phyloP scores from a whole-genome alignment of 164 flowering plant species.

The Warburgia ugandensis region DNA sequence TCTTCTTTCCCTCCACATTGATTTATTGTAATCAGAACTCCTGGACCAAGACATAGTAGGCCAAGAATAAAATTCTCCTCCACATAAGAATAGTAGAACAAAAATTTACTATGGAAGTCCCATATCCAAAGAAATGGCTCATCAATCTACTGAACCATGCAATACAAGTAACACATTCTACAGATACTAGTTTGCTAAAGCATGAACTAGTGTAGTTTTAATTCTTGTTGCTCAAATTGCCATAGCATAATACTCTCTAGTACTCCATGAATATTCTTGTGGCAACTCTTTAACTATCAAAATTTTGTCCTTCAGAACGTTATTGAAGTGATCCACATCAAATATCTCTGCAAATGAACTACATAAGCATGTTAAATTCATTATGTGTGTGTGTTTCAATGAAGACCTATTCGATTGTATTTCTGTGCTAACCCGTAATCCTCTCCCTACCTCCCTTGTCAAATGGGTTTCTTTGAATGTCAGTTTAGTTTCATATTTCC shows the following conservation, averaged over 20 bases:
- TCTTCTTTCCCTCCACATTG: too few relatives aligned
- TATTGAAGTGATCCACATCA: slow-evolving; percentile 94
- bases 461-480: too few relatives aligned
- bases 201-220: slow-evolving; percentile 91
- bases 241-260: slow-evolving; percentile 90
- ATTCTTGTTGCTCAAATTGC: slow-evolving; percentile 84
- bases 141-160: slow-evolving; percentile 68
- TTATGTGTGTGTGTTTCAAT: too few relatives aligned
- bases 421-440: too few relatives aligned
- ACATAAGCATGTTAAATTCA: too few relatives aligned
- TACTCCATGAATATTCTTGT: slow-evolving; percentile 82
- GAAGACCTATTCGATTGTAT: too few relatives aligned
- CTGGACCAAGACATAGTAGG: too few relatives aligned
- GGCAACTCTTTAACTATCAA: slow-evolving; percentile 82
- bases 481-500: not conserved
- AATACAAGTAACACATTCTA: slow-evolving; percentile 83
- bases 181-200: slow-evolving; percentile 87
- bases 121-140: too few relatives aligned
- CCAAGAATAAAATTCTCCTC: too few relatives aligned
- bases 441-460: too few relatives aligned
- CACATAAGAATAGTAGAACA: too few relatives aligned
- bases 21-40: too few relatives aligned
- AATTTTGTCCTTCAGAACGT: slow-evolving; percentile 77
- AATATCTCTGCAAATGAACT: slow-evolving; percentile 90
- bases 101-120: not conserved